Conservation (phyloP, 441 rosid genomes). For the Gossypium davidsonii region DNA sequence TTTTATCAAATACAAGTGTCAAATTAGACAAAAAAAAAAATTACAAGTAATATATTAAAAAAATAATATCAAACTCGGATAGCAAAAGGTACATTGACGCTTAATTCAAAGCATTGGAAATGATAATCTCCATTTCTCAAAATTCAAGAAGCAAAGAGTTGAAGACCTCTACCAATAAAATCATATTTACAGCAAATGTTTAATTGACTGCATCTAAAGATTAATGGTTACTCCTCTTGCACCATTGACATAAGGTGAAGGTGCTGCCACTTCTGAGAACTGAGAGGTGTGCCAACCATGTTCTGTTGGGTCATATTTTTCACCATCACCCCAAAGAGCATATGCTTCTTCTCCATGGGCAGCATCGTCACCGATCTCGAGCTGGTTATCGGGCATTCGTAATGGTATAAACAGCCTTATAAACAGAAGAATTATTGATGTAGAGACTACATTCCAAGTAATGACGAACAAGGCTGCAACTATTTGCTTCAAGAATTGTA, state of each 20-base stretch:
- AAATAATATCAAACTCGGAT: too few species aligned
- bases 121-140: background rate
- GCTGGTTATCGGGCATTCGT: constrained; percentile 75
- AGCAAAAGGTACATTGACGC: too few species aligned
- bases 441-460: constrained; percentile 57
- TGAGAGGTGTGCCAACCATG: constrained; percentile 31
- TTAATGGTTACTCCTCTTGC: constrained; percentile 75
- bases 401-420: constrained; percentile 57
- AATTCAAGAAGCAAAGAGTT: background rate
- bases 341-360: constrained; percentile 90
- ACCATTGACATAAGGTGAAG: constrained; percentile 52
- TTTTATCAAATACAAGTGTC: too few species aligned
- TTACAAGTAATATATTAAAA: too few species aligned
- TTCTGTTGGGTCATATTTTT: constrained; percentile 58
- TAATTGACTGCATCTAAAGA: constrained; percentile 20
- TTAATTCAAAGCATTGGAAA: background rate
- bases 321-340: constrained; percentile 96
- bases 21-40: too few species aligned
- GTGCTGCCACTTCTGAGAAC: constrained; percentile 32
- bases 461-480: constrained; percentile 54
- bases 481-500: constrained; percentile 58
- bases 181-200: background rate
- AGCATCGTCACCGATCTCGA: constrained; percentile 71
- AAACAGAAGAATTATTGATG: constrained; percentile 47
- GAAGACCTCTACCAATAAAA: background rate